Percentiles rank a stretch among this genome's conserved stretches.
phyloP scores from a whole-genome alignment of 352 stramenopile species.

The Phytophthora podocarpi region DNA sequence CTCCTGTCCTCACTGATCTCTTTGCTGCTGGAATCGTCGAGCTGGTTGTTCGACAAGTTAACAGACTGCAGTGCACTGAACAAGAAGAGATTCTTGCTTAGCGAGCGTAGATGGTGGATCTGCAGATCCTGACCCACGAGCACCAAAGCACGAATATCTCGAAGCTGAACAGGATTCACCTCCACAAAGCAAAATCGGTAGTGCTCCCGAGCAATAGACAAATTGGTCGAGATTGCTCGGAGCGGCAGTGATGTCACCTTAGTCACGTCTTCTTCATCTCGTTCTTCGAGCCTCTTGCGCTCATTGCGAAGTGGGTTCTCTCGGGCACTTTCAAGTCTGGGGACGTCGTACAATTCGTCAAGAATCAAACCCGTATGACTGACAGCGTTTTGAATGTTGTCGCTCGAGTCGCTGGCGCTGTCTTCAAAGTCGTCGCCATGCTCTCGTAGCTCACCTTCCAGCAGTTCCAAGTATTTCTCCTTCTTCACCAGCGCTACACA shows the following conservation, averaged over 20 bases:
- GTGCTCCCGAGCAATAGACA: constrained; percentile 16
- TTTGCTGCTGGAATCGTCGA: constrained; percentile 37
- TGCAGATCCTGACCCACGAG: constrained; percentile 33
- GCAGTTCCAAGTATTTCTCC: constrained; percentile 32
- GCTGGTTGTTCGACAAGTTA: constrained; percentile 44
- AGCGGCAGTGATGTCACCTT: not conserved
- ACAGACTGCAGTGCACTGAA: constrained; percentile 30
- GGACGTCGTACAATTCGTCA: constrained; percentile 5
- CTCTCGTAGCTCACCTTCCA: constrained; percentile 28
- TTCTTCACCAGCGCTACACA: constrained; percentile 35
- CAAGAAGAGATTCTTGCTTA: constrained; percentile 37
- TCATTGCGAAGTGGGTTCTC: too few species aligned
- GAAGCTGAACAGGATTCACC: constrained; percentile 32
- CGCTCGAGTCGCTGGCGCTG: not conserved
- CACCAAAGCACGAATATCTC: constrained; percentile 29
- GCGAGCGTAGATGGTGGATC: constrained; percentile 22
- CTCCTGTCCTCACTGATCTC: constrained; percentile 37
- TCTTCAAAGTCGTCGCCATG: constrained; percentile 1
- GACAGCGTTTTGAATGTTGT: not conserved
- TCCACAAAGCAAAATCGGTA: constrained; percentile 38
- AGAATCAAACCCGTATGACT: not conserved
- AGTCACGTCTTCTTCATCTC: not conserved
- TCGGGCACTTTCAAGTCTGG: too few species aligned
- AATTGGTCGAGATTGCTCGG: not conserved
- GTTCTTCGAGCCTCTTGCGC: too few species aligned